Evolutionary conservation across 2,329 filamentous ascomycete genomes (phyloP), one percentile per base, ranked within the genome.

Genomic region (Paecilomyces fulvus): DNA sequence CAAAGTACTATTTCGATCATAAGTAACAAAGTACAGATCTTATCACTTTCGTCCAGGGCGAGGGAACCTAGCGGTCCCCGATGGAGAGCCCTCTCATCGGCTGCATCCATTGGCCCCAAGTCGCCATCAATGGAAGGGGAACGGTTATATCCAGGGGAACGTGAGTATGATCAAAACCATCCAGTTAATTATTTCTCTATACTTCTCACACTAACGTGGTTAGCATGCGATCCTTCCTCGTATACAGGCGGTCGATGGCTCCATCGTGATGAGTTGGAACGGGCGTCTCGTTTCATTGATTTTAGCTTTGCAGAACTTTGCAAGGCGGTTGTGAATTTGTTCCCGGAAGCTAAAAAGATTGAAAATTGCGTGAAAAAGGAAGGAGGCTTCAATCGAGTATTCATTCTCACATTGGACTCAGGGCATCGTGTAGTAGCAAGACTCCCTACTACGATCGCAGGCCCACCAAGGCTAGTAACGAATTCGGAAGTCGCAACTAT

Each of bases 401-500:
- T 79, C 53, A 66, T 77, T 37, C 71, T 79, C 56, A 65, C 65
- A 20, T 67, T 73, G 46, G 63, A 79, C 52, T 70, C 75, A 63
- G 70, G 56, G 7, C 63, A 63, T 58, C 62, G 60, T 25, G 55
- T 77, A 20, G 70, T 79, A 12, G 77, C 73, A 2, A 73, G 70
- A 60, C 56, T 79, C 14, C 75, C 74, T 1, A 76, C 73, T 60
- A 55, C 56, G 2, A 51, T 74, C 37, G 71, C 73, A 59, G 75
- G 74, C 7, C 72, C 72, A 9, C 52, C 62, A 49, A 65, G 62
- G 48, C 62, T 75, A 21, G 68, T 65, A 0, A 77, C 73, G 4
- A 67, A 64, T 55, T 77, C 75, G 3, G 73, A 79, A 63, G 74
- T 78, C 59, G 75, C 77, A 30, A 79, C 75, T 1, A 73, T 79